These are phyloP conservation scores for Trichosanthes truncata DNA, from an alignment of 306 rosid species.

Conservation along the genomic window DNA sequence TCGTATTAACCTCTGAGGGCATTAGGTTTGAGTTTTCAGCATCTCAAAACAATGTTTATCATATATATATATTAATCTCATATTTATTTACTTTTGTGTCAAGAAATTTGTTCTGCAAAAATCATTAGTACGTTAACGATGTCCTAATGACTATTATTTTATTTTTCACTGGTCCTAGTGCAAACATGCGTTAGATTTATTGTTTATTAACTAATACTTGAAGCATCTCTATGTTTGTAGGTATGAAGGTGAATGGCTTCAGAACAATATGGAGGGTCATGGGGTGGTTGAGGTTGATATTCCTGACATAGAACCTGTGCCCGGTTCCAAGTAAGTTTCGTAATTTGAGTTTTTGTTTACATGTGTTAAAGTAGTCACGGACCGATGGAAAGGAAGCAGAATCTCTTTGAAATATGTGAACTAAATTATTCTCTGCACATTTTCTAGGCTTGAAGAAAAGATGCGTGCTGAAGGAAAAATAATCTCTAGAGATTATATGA, in stretches of 20 bases:
- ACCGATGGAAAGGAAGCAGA: neutral
- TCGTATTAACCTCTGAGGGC: neutral
- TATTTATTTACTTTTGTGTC: neutral
- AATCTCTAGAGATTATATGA: slow-evolving; percentile 65
- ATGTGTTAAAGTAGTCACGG: neutral
- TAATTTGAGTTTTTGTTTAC: slow-evolving; percentile 2
- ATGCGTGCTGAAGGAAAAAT: slow-evolving; percentile 87
- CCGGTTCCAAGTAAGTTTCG: slow-evolving; percentile 76
- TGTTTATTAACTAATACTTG: slow-evolving; percentile 9
- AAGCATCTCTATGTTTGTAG: slow-evolving; percentile 26
- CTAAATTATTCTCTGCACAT: slow-evolving; percentile 20
- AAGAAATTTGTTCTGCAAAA: neutral
- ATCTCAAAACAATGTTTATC: neutral
- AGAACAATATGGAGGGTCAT: slow-evolving; percentile 79
- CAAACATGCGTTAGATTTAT: slow-evolving; percentile 1
- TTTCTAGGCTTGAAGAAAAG: slow-evolving; percentile 64
- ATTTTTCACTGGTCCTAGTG: neutral
- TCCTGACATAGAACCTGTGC: slow-evolving; percentile 74
- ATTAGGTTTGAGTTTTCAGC: neutral
- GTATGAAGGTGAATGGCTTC: slow-evolving; percentile 99
- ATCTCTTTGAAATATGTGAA: neutral
- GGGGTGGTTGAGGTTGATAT: slow-evolving; percentile 92
- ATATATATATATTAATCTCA: neutral
- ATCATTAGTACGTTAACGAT: neutral
- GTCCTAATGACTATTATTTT: neutral